Conservation (phyloP, 2,329 filamentous ascomycete genomes). For the Pseudocercospora vitis region DNA sequence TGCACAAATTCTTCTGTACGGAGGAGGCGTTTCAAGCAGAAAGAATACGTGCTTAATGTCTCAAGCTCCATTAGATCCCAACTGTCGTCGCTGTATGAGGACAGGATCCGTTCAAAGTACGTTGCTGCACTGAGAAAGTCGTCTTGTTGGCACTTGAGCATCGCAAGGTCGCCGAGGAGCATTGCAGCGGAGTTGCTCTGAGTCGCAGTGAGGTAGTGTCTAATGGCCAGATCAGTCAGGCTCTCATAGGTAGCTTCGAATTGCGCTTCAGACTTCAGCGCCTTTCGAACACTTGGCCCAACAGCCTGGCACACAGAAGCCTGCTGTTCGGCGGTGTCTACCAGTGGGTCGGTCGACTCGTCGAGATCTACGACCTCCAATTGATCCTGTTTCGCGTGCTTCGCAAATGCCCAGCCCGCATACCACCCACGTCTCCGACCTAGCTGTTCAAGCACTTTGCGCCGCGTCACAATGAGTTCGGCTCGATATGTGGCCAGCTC, state of each 20-base stretch:
- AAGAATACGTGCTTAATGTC: conserved; percentile 81
- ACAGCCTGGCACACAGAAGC: conserved; percentile 13
- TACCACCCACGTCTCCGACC: conserved; percentile 73
- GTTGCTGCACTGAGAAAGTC: conserved; percentile 73
- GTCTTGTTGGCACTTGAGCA: conserved; percentile 68
- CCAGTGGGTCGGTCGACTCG: conserved; percentile 20
- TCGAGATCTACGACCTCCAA: conserved; percentile 43
- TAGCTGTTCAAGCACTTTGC: conserved; percentile 73
- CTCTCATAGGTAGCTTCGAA: conserved; percentile 51
- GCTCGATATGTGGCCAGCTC: conserved; percentile 80
- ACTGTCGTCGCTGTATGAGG: conserved; percentile 72
- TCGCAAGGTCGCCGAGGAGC: conserved; percentile 79
- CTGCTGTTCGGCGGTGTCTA: conserved; percentile 5
- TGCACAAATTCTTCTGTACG: conserved; percentile 77
- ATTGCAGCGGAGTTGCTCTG: conserved; percentile 75
- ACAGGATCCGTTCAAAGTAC: conserved; percentile 75
- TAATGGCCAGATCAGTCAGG: conserved; percentile 80
- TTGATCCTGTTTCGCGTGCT: conserved; percentile 26
- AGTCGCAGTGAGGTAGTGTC: conserved; percentile 77
- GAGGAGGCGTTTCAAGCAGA: conserved; percentile 74
- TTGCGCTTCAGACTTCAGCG: conserved; percentile 39
- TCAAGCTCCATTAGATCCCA: conserved; percentile 80
- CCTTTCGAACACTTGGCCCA: conserved; percentile 33
- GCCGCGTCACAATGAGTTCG: conserved; percentile 75
- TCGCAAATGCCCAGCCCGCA: conserved; percentile 64